Conservation (phyloP, 2,329 filamentous ascomycete genomes). For the Xylariomycetidae sp. region DNA sequence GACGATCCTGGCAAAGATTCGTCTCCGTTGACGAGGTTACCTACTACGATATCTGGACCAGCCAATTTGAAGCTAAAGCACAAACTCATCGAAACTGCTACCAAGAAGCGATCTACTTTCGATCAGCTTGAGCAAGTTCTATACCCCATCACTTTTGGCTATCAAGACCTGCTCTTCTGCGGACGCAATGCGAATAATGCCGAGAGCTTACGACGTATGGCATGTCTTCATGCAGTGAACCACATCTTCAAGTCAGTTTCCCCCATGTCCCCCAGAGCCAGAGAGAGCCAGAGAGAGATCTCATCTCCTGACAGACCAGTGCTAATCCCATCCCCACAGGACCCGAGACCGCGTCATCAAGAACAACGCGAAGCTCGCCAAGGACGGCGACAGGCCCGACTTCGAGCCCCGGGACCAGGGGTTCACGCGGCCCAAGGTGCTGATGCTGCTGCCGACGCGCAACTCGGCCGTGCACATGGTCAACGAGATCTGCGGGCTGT, state of each 20-base stretch:
- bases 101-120: constrained; percentile 52
- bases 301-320: too few relatives aligned
- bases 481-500: constrained; percentile 70
- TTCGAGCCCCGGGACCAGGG: constrained; percentile 86
- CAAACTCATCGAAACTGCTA: constrained; percentile 54
- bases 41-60: constrained; percentile 33
- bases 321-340: constrained; percentile 38
- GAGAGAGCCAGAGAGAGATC: too few relatives aligned
- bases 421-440: constrained; percentile 88
- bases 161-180: constrained; percentile 75
- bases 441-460: constrained; percentile 85
- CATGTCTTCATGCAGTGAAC: constrained; percentile 81
- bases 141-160: constrained; percentile 71
- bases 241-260: constrained; percentile 74
- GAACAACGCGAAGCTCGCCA: constrained; percentile 76
- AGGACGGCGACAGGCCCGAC: constrained; percentile 58
- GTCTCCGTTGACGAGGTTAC: constrained; percentile 27
- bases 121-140: constrained; percentile 59
- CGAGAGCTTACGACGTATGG: constrained; percentile 62
- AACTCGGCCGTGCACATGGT: constrained; percentile 78
- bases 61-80: constrained; percentile 62
- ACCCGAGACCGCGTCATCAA: constrained; percentile 89
- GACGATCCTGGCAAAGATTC: constrained; percentile 39
- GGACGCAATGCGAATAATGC: constrained; percentile 67
- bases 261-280: too few relatives aligned